Conservation (phyloP, 2,329 filamentous ascomycete species). For the Fusarium continuum region DNA sequence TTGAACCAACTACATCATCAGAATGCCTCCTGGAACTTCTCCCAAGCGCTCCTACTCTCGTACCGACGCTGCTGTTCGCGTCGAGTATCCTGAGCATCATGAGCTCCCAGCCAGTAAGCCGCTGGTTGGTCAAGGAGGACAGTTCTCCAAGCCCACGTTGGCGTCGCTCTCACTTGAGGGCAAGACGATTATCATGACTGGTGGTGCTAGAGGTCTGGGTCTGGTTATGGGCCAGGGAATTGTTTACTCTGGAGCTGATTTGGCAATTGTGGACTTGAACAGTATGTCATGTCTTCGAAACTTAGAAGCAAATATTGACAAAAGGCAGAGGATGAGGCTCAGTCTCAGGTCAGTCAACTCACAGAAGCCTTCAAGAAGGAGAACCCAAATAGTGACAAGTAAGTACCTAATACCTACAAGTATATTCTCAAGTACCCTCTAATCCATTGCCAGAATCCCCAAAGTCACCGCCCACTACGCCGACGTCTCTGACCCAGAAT, state of each 20-base stretch:
- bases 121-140: slow-evolving; percentile 77
- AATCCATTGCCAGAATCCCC: slow-evolving; percentile 63
- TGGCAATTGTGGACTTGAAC: slow-evolving; percentile 94
- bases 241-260: slow-evolving; percentile 84
- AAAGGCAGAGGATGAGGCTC: slow-evolving; percentile 77
- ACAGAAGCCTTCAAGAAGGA: slow-evolving; percentile 79
- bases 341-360: slow-evolving; percentile 76
- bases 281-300: slow-evolving; percentile 62
- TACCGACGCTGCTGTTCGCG: slow-evolving; percentile 79
- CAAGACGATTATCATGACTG: slow-evolving; percentile 84
- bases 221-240: slow-evolving; percentile 93
- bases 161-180: slow-evolving; percentile 86
- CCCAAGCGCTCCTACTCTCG: slow-evolving; percentile 66
- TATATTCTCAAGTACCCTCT: neutral
- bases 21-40: slow-evolving; percentile 22
- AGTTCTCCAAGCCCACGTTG: slow-evolving; percentile 84
- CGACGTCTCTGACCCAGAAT: slow-evolving; percentile 84
- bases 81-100: slow-evolving; percentile 79
- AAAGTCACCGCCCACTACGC: slow-evolving; percentile 89
- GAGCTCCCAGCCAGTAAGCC: slow-evolving; percentile 76
- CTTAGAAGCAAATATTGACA: slow-evolving; percentile 3
- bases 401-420: slow-evolving; percentile 31
- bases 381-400: slow-evolving; percentile 77
- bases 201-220: slow-evolving; percentile 87
- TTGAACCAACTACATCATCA: neutral